A percentile compares a stretch with the other conserved stretches of the same genome.
These are phyloP conservation scores for Rosa lucieae DNA, from an alignment of 306 rosid genomes.

Conservation along the genomic window DNA sequence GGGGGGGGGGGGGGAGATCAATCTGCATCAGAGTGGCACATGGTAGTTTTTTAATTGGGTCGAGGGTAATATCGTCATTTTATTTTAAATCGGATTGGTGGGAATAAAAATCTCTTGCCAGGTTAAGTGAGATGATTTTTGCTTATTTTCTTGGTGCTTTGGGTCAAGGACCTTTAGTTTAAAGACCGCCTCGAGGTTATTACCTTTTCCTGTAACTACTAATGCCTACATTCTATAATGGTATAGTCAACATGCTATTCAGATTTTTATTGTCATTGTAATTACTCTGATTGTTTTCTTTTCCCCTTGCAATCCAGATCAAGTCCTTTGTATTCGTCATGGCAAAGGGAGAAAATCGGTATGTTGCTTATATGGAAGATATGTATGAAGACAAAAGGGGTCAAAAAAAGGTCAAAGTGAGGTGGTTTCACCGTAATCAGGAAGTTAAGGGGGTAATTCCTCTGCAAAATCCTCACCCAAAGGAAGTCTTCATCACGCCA, in stretches of 20 bases:
- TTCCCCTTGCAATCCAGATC: constrained; percentile 53
- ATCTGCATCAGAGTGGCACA: too few relatives aligned
- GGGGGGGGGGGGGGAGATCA: too few relatives aligned
- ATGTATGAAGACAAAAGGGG: constrained; percentile 98
- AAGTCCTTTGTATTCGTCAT: constrained; percentile 92
- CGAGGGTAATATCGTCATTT: too few relatives aligned
- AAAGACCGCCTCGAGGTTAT: not conserved
- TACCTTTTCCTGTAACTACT: constrained; percentile 2
- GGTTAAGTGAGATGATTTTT: too few relatives aligned
- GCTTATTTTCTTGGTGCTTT: too few relatives aligned
- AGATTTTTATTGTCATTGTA: not conserved
- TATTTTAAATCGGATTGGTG: too few relatives aligned
- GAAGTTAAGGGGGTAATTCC: constrained; percentile 82
- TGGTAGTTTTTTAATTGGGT: too few relatives aligned
- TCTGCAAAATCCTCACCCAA: constrained; percentile 80
- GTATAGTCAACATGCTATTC: not conserved
- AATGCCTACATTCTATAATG: not conserved
- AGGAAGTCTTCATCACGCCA: constrained; percentile 89
- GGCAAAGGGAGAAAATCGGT: constrained; percentile 93
- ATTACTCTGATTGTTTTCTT: constrained; percentile 19
- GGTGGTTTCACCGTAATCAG: constrained; percentile 97
- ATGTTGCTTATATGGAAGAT: constrained; percentile 90
- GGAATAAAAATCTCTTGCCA: too few relatives aligned
- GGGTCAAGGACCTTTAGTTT: too few relatives aligned
- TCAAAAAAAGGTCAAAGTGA: constrained; percentile 88